Evolutionary conservation across 331 rosid species (phyloP), one percentile per base, ranked within the genome.

Genomic region (Spiraea crenata): DNA sequence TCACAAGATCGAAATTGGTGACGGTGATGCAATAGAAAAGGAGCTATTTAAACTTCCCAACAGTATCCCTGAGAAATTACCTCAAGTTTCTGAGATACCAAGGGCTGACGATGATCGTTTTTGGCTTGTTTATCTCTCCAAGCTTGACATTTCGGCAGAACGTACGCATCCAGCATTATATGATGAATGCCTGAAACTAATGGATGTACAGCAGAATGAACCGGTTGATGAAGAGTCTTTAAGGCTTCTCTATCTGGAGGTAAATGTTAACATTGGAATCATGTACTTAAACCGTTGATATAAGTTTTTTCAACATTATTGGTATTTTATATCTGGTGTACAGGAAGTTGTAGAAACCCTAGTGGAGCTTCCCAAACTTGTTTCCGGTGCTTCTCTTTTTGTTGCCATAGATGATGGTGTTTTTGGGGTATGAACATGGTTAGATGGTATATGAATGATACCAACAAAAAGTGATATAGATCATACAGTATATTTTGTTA

Each of bases 341-440:
- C 37, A 57, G 62, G 41, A 57, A 14, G 39, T 57, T 57, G 62
- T 57, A 57, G 31, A 31, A 57, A 31, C 62, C 62, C 62, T 31
- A 57, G 9, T 0, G 10, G 41, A 57, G 41, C 62, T 25, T 11
- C 16, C 62, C 15, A 37, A 59, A 59, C 20, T 37, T 59, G 46
- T 6, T 12, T 59, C 45, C 7, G 38, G 64, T 59, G 46, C 64
- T 59, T 59, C 64, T 59, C 46, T 59, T 59, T 59, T 59, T 59
- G 64, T 59, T 37, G 25, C 45, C 64, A 37, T 59, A 14, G 9
- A 59, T 1, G 64, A 59, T 37, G 37, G 19, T 59, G 46, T 59
- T 38, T 59, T 59, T 59, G 45, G 14, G 46, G 45, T 59, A 59
- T 59, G 46, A 59, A 59, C 25, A 58, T 58, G 45, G 9, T 57